Evolutionary conservation across 225 moss, liverwort and hornwort species (phyloP).

Genomic region (Thuidium tamariscinum): DNA sequence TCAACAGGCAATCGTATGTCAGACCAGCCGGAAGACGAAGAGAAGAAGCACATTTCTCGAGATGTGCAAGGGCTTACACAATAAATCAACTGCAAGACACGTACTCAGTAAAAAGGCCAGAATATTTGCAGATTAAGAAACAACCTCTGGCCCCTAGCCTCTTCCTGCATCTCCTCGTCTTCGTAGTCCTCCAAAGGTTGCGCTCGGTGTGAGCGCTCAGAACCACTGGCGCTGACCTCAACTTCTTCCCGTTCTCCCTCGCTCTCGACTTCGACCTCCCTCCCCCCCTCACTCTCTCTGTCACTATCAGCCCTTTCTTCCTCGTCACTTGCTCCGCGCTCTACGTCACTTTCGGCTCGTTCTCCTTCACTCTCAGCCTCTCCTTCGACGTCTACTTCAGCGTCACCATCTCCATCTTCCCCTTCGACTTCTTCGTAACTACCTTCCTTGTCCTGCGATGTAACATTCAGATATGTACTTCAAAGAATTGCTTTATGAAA

Average conservation of each 20-base stretch:
- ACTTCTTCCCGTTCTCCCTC: slow-evolving; percentile 72
- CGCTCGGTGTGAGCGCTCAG: slow-evolving; percentile 62
- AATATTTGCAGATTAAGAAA: background rate
- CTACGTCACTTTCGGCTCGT: slow-evolving; percentile 75
- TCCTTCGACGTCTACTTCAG: slow-evolving; percentile 63
- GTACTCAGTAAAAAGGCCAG: background rate
- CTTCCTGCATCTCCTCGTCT: slow-evolving; percentile 70
- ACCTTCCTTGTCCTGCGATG: slow-evolving; percentile 46
- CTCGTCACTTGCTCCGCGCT: slow-evolving; percentile 56
- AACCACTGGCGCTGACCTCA: slow-evolving; percentile 81
- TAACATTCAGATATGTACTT: background rate
- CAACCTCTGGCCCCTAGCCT: slow-evolving; percentile 58
- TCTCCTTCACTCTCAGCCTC: slow-evolving; percentile 69
- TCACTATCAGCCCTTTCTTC: slow-evolving; percentile 65
- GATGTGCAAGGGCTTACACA: background rate
- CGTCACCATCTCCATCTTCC: slow-evolving; percentile 74
- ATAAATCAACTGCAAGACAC: background rate
- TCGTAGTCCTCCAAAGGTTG: slow-evolving; percentile 55
- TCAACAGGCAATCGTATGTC: background rate
- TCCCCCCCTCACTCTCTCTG: slow-evolving; percentile 56
- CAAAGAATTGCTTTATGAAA: background rate
- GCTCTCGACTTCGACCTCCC: slow-evolving; percentile 61
- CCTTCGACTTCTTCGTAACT: slow-evolving; percentile 76
- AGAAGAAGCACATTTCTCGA: background rate
- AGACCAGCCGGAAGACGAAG: background rate